Percentiles rank a stretch among this genome's conserved stretches.
phyloP scores from a whole-genome alignment of 257 asterid species.

The Striga asiatica region DNA sequence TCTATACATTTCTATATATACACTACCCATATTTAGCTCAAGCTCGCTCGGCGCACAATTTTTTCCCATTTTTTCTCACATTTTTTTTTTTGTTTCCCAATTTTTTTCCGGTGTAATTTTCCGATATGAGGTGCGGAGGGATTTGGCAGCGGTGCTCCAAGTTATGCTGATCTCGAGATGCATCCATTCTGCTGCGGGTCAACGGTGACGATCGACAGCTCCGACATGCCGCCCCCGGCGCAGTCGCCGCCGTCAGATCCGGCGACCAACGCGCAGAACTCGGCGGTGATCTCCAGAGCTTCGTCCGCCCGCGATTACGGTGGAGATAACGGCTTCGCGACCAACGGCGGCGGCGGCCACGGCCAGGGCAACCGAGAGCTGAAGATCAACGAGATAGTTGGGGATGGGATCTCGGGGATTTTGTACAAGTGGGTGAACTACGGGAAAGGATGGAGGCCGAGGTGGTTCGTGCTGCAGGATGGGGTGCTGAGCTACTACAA shows the following conservation, averaged over 20 bases:
- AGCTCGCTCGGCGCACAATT: too few species aligned
- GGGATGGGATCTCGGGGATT: slow-evolving; percentile 75
- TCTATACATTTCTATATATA: background rate
- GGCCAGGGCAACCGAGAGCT: slow-evolving; percentile 29
- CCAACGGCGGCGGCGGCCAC: too few species aligned
- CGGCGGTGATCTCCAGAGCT: slow-evolving; percentile 28
- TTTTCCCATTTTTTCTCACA: background rate
- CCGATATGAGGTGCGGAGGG: background rate
- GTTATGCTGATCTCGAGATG: slow-evolving; percentile 24
- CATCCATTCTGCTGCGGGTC: slow-evolving; percentile 51
- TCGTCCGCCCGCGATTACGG: slow-evolving; percentile 28
- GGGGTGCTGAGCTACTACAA: slow-evolving; percentile 87
- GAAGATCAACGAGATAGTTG: slow-evolving; percentile 76
- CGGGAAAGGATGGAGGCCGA: slow-evolving; percentile 94
- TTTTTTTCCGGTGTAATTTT: background rate
- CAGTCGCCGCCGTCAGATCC: slow-evolving; percentile 23
- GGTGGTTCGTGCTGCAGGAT: slow-evolving; percentile 95
- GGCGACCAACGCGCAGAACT: slow-evolving; percentile 16
- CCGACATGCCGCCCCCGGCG: slow-evolving; percentile 25
- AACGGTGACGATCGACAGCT: slow-evolving; percentile 28
- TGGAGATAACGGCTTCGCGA: slow-evolving; percentile 14
- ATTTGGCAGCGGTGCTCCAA: slow-evolving; percentile 2
- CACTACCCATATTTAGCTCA: slow-evolving; percentile 1
- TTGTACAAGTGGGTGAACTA: slow-evolving; percentile 91
- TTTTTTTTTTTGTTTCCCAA: background rate